phyloP scores from a whole-genome alignment of 75 land plant species.

The Chamaecyparis obtusa region DNA sequence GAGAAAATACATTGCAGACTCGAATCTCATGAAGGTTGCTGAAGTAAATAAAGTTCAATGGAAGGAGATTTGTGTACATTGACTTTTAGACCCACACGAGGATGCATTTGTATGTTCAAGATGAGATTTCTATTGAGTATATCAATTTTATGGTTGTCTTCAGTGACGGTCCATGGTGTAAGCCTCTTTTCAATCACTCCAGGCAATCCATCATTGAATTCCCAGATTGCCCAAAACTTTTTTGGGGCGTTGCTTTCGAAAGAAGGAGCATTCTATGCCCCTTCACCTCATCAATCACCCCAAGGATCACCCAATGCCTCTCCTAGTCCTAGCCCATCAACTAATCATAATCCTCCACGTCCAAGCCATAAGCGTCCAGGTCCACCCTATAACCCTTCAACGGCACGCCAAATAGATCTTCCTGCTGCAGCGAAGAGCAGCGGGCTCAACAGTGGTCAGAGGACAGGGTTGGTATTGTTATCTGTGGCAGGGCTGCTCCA shows the following conservation, averaged over 20 bases:
- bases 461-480: slow-evolving; percentile 15
- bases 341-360: not conserved
- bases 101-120: not conserved
- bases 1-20: not conserved
- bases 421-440: not conserved
- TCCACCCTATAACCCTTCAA: too few relatives aligned
- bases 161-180: not conserved
- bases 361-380: too few relatives aligned
- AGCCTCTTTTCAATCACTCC: not conserved
- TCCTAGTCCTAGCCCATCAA: not conserved
- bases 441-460: not conserved
- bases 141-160: not conserved
- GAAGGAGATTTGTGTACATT: not conserved
- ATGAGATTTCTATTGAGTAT: not conserved
- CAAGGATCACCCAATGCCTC: not conserved
- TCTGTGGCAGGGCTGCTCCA: slow-evolving; percentile 14
- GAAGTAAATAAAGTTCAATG: not conserved
- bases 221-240: not conserved
- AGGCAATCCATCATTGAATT: not conserved
- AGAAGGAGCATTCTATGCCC: not conserved
- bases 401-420: too few relatives aligned
- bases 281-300: not conserved
- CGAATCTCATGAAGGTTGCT: not conserved
- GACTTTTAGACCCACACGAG: not conserved
- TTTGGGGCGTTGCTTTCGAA: too few relatives aligned